phyloP scores from a whole-genome alignment of 108 stramenopile species.

The Ochromonas danica region DNA sequence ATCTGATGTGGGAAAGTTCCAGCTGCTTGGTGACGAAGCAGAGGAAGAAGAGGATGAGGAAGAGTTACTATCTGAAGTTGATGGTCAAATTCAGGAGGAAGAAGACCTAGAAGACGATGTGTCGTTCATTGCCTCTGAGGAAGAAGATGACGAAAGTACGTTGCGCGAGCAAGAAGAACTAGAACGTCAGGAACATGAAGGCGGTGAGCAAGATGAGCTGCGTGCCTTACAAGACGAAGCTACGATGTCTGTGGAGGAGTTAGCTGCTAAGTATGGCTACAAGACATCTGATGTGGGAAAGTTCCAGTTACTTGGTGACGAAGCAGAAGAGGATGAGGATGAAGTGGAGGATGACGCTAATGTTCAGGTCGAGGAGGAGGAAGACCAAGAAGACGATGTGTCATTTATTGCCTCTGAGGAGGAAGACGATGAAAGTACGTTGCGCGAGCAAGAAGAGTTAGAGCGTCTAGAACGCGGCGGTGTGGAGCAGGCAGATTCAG shows the following conservation, averaged over 20 bases:
- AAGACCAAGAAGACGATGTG: conserved; percentile 11
- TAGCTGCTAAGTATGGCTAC: no score
- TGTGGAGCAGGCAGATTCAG: not conserved
- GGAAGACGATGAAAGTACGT: conserved; percentile 43
- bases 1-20: not conserved
- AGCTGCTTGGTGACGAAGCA: not conserved
- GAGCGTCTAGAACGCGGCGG: conserved; percentile 32
- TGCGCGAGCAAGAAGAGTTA: conserved; percentile 32
- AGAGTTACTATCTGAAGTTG: no score
- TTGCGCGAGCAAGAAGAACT: conserved; percentile 30
- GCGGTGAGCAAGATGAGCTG: conserved; percentile 40
- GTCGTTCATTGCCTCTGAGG: conserved; percentile 1
- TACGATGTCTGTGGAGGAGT: conserved; percentile 39
- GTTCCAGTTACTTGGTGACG: conserved; percentile 5
- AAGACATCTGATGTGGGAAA: no score
- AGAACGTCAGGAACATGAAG: conserved; percentile 8
- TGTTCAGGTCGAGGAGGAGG: not conserved
- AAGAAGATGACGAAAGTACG: conserved; percentile 42
- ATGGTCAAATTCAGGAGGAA: not conserved
- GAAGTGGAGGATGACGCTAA: conserved; percentile 1
- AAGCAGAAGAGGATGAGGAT: conserved; percentile 13
- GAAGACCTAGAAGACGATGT: conserved; percentile 17
- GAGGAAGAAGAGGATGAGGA: conserved; percentile 38
- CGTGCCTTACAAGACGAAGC: conserved; percentile 39
- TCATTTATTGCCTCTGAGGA: conserved; percentile 18